These are phyloP conservation scores for Zopfochytrium polystomum DNA, from an alignment of 371 early-diverging fungal species.

Conservation along the genomic window DNA sequence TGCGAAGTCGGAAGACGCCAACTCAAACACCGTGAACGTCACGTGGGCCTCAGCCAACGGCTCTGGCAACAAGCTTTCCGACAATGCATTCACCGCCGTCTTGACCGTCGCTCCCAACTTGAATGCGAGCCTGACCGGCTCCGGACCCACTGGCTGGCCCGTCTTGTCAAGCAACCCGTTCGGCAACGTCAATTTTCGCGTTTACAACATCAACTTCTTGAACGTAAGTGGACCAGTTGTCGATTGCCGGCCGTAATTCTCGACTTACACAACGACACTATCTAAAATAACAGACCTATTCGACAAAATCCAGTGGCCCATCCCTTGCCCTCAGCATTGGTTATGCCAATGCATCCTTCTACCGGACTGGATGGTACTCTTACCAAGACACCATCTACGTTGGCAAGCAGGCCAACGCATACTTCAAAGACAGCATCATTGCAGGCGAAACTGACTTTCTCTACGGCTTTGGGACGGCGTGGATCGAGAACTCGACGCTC, in stretches of 20 bases:
- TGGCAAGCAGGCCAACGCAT: conserved; percentile 4
- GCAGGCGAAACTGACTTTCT: conserved; percentile 11
- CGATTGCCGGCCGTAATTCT: too few relatives aligned
- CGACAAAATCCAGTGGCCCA: not conserved
- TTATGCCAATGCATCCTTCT: conserved; percentile 6
- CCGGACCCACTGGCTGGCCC: conserved; percentile 7
- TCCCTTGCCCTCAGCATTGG: not conserved
- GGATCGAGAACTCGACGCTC: conserved; percentile 1
- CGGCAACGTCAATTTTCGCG: conserved; percentile 5
- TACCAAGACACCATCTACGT: conserved; percentile 12
- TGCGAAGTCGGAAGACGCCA: not conserved
- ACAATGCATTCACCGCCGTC: conserved; percentile 1
- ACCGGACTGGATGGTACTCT: not conserved
- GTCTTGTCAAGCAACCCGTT: not conserved
- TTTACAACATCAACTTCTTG: conserved; percentile 5
- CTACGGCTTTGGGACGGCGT: conserved; percentile 11
- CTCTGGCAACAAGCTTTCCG: not conserved
- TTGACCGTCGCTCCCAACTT: conserved; percentile 4
- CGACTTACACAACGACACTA: too few relatives aligned
- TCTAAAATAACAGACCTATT: too few relatives aligned
- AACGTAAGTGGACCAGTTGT: not conserved
- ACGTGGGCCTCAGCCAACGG: conserved; percentile 4
- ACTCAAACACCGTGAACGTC: conserved; percentile 8
- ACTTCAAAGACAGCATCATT: conserved; percentile 2
- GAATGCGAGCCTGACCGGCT: conserved; percentile 6